Percentiles rank a stretch among this genome's conserved stretches.
These are phyloP conservation scores for Neurospora sublineolata DNA, from an alignment of 495 filamentous ascomycete species.

Conservation along the genomic window DNA sequence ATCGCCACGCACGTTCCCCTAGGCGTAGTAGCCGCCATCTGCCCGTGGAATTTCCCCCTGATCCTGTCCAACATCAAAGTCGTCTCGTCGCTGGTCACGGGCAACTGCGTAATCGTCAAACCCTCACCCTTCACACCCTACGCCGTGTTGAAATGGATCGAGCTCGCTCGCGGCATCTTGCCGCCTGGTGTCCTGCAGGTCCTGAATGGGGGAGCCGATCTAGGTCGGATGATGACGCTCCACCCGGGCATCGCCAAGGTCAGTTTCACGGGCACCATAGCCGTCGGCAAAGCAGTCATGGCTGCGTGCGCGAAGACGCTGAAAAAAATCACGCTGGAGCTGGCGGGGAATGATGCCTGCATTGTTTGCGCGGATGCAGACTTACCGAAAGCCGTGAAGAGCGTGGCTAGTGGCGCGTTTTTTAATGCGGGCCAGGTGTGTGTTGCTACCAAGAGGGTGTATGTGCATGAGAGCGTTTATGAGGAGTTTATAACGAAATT, in stretches of 20 bases:
- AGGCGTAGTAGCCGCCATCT: conserved; percentile 44
- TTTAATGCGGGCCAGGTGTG: conserved; percentile 51
- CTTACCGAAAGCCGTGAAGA: conserved; percentile 43
- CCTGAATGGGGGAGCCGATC: conserved; percentile 55
- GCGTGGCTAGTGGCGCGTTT: conserved; percentile 40
- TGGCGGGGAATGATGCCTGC: conserved; percentile 59
- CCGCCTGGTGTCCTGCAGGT: conserved; percentile 57
- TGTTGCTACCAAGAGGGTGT: conserved; percentile 49
- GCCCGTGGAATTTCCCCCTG: conserved; percentile 56
- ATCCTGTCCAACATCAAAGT: conserved; percentile 46
- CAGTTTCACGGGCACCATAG: conserved; percentile 55
- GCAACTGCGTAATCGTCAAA: conserved; percentile 54
- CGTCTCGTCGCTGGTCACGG: conserved; percentile 43
- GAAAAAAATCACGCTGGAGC: conserved; percentile 40
- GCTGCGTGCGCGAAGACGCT: conserved; percentile 47
- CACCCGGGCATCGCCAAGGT: conserved; percentile 58
- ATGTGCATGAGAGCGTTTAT: conserved; percentile 58
- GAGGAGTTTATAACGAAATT: conserved; percentile 45
- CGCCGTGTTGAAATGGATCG: conserved; percentile 50
- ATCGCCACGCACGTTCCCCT: conserved; percentile 41
- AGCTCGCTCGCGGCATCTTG: conserved; percentile 48
- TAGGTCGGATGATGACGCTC: conserved; percentile 45
- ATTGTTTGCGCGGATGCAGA: conserved; percentile 57
- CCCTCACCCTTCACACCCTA: conserved; percentile 58
- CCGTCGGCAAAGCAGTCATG: conserved; percentile 54